phyloP scores from a whole-genome alignment of 2,329 filamentous ascomycete species.

The Aureobasidium vineae region DNA sequence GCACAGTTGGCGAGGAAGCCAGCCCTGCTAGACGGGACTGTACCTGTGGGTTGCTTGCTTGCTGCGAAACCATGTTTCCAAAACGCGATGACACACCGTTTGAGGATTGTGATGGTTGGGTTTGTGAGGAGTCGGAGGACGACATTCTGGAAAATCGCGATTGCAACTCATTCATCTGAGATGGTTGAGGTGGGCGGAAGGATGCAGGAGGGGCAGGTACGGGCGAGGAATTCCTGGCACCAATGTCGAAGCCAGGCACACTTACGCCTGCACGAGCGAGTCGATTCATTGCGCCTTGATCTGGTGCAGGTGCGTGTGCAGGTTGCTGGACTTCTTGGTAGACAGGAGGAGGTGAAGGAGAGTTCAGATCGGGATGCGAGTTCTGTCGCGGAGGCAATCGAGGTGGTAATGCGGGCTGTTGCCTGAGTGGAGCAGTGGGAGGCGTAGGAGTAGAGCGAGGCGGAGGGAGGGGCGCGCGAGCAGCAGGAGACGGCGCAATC shows the following conservation, averaged over 20 bases:
- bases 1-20: conserved; percentile 56
- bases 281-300: conserved; percentile 61
- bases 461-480: conserved; percentile 30
- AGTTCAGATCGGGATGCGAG: conserved; percentile 49
- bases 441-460: conserved; percentile 33
- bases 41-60: conserved; percentile 60
- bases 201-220: conserved; percentile 31
- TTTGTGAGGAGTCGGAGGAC: conserved; percentile 33
- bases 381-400: conserved; percentile 68
- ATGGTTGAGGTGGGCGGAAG: conserved; percentile 40
- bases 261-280: conserved; percentile 73
- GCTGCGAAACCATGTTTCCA: conserved; percentile 32
- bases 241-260: conserved; percentile 75
- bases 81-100: neutral
- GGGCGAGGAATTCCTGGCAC: conserved; percentile 40
- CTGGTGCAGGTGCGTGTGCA: conserved; percentile 33
- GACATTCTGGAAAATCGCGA: conserved; percentile 57
- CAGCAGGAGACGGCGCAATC: conserved; percentile 30
- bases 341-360: conserved; percentile 48
- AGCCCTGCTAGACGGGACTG: conserved; percentile 62
- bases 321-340: conserved; percentile 44
- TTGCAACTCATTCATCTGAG: conserved; percentile 65
- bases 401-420: conserved; percentile 61
- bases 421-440: conserved; percentile 34
- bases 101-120: conserved; percentile 19